Evolutionary conservation across 768 basidiomycete species (phyloP).

Genomic region (Exidia glandulosa): DNA sequence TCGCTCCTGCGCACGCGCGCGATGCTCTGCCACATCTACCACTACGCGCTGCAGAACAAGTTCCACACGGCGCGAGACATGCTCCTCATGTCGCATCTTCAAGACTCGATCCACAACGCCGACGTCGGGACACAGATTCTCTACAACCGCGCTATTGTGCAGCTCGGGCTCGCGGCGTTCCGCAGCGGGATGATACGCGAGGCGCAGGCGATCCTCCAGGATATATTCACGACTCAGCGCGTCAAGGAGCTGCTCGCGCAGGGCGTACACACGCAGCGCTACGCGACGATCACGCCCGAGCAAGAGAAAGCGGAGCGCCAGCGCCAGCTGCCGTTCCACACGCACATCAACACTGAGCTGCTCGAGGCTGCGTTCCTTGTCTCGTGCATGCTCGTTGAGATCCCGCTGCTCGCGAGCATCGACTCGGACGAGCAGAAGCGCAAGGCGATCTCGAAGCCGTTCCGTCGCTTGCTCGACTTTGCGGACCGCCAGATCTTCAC

Average conservation of each 20-base stretch:
- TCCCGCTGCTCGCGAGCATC: conserved; percentile 87
- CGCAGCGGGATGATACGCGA: conserved; percentile 90
- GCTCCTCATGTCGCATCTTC: conserved; percentile 97
- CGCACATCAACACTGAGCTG: conserved; percentile 98
- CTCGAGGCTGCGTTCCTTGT: conserved; percentile 96
- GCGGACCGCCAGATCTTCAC: conserved; percentile 97
- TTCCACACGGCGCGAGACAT: conserved; percentile 96
- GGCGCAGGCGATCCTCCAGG: conserved; percentile 82
- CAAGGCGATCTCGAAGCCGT: conserved; percentile 91
- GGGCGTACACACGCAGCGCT: conserved; percentile 84
- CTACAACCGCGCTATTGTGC: conserved; percentile 95
- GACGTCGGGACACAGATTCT: conserved; percentile 96
- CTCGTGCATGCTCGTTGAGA: conserved; percentile 97
- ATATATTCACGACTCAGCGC: conserved; percentile 92
- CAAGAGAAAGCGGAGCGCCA: conserved; percentile 96
- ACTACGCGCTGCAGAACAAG: conserved; percentile 91
- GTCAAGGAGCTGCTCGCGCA: conserved; percentile 97
- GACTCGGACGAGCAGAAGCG: conserved; percentile 90
- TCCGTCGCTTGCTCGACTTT: conserved; percentile 89
- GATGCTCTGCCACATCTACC: conserved; percentile 96
- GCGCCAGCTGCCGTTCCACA: conserved; percentile 94
- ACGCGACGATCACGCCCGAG: conserved; percentile 69
- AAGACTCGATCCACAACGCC: conserved; percentile 91
- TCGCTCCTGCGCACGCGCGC: conserved; percentile 90
- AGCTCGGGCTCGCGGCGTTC: conserved; percentile 95